These are phyloP conservation scores for Sideroxylon spinosum DNA, from an alignment of 179 eudicot genomes.

Conservation along the genomic window DNA sequence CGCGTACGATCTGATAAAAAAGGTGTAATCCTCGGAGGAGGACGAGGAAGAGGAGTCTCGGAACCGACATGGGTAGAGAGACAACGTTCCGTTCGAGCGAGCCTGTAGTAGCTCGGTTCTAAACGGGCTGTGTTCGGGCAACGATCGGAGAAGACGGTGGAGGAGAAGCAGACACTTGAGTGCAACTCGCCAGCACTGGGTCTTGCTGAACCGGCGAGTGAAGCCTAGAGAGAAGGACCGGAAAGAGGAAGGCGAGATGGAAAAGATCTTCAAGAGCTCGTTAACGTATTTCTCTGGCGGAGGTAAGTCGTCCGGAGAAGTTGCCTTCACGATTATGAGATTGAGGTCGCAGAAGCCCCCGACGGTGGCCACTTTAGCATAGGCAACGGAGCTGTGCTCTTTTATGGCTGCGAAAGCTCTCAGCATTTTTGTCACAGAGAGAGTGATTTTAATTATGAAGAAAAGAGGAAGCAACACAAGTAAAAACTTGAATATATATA, in stretches of 20 bases:
- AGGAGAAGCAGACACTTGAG: slow-evolving; percentile 44
- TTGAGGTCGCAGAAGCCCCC: slow-evolving; percentile 41
- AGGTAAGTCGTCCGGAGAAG: slow-evolving; percentile 38
- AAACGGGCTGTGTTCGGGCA: slow-evolving; percentile 24
- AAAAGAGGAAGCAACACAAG: too few relatives aligned
- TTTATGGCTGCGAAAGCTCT: slow-evolving; percentile 25
- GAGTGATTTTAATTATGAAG: too few relatives aligned
- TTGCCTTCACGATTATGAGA: slow-evolving; percentile 32
- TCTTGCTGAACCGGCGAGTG: slow-evolving; percentile 29
- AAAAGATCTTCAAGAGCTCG: slow-evolving; percentile 30
- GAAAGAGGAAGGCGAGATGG: slow-evolving; percentile 25
- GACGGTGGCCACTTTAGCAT: slow-evolving; percentile 33
- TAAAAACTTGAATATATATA: too few relatives aligned
- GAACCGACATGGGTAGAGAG: slow-evolving; percentile 35
- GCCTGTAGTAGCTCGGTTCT: slow-evolving; percentile 27
- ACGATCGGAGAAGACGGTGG: slow-evolving; percentile 32
- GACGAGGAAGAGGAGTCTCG: slow-evolving; percentile 31
- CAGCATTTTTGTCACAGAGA: slow-evolving; percentile 22
- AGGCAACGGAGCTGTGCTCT: slow-evolving; percentile 32
- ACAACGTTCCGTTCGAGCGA: slow-evolving; percentile 23
- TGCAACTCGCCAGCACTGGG: slow-evolving; percentile 40
- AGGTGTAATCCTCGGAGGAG: slow-evolving; percentile 26
- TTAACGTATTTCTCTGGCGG: slow-evolving; percentile 30
- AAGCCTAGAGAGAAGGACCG: slow-evolving; percentile 28
- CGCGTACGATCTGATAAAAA: slow-evolving; percentile 37